Conservation (phyloP, 2,329 filamentous ascomycete species). For the Diaporthe citri region DNA sequence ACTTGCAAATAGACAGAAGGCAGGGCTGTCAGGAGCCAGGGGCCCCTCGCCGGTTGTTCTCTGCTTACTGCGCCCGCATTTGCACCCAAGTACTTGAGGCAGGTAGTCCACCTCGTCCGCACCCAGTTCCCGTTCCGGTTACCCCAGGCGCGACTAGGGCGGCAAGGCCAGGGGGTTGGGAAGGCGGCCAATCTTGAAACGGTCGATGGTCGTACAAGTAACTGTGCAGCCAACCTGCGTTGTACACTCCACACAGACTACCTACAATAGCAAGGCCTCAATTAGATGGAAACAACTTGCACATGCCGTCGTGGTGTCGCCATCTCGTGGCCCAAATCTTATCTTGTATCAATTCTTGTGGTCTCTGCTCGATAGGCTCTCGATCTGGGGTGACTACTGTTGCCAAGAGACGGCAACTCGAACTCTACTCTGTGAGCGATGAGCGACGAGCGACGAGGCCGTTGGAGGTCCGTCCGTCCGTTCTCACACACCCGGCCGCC, state of each 20-base stretch:
- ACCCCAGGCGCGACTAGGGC: background rate
- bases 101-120: background rate
- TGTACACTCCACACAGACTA: background rate
- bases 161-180: background rate
- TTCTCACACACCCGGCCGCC: background rate
- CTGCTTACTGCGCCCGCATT: background rate
- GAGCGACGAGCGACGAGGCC: background rate
- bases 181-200: conserved; percentile 22
- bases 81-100: background rate
- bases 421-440: background rate
- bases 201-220: background rate
- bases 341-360: background rate
- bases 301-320: background rate
- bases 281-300: background rate
- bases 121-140: conserved; percentile 16
- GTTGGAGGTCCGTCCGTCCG: background rate
- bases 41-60: background rate
- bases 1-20: background rate
- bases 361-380: conserved; percentile 21
- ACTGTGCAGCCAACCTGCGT: background rate
- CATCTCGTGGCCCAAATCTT: conserved; percentile 22
- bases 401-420: conserved; percentile 17
- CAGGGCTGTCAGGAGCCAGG: conserved; percentile 15
- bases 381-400: conserved; percentile 2
- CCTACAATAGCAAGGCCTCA: background rate